Evolutionary conservation across 768 basidiomycete species (phyloP).

Genomic region (Kwoniella sp.): DNA sequence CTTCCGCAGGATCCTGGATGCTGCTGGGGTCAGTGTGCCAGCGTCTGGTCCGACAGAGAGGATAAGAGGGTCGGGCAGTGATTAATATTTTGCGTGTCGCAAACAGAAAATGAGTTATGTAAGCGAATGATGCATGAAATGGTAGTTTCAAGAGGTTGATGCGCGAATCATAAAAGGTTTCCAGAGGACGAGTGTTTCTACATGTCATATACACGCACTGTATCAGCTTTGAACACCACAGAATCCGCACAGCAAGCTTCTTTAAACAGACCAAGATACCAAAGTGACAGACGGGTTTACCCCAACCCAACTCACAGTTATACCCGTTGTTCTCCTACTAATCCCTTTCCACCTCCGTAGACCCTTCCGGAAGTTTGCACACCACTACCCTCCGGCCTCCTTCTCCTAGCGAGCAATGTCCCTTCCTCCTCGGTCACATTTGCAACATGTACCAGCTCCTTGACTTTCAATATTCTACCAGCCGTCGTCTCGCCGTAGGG

Average conservation of each 20-base stretch:
- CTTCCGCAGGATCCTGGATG: neutral
- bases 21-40: neutral
- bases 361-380: slow-evolving; percentile 34
- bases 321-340: slow-evolving; percentile 1
- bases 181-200: too few species aligned
- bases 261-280: too few species aligned
- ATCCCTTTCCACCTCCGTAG: slow-evolving; percentile 36
- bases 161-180: too few species aligned
- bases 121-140: too few species aligned
- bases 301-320: neutral
- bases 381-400: slow-evolving; percentile 46
- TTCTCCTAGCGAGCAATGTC: slow-evolving; percentile 27
- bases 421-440: slow-evolving; percentile 66
- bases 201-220: too few species aligned
- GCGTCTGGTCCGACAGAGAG: too few species aligned
- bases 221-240: too few species aligned
- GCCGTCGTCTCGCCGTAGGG: slow-evolving; percentile 71
- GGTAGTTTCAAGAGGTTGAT: too few species aligned
- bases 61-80: too few species aligned
- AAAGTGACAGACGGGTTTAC: neutral
- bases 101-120: neutral
- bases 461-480: slow-evolving; percentile 81
- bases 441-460: slow-evolving; percentile 85
- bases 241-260: too few species aligned
- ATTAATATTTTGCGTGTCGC: neutral